Evolutionary conservation across 2,329 filamentous ascomycete genomes (phyloP), one percentile per base, ranked within the genome.

Genomic region (Simplicillium aogashimaense): DNA sequence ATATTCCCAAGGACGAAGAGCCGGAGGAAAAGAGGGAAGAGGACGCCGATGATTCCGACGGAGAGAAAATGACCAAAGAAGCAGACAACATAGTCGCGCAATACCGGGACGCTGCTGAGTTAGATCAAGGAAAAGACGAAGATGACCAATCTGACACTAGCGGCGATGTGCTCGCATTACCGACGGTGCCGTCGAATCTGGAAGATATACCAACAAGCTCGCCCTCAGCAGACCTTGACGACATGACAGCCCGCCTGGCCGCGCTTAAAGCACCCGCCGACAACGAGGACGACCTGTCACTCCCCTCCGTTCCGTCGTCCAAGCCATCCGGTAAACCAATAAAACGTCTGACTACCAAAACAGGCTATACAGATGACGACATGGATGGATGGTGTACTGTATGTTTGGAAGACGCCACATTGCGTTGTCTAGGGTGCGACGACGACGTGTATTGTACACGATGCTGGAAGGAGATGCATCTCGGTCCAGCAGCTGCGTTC

Each of bases 401-500:
- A 9, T 94, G 87, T 55, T 77, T 83, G 36, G 84, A 87, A 43
- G 83, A 92, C 53, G 86, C 82, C 0, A 78, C 77, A 3, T 62
- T 92, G 20, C 70, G 71, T 42, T 94, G 87, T 54, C 54, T 79
- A 1, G 85, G 81, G 3, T 94, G 87, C 51, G 77, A 78, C 29
- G 60, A 63, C 20, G 78, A 89, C 47, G 65, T 86, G 32, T 94
- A 90, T 55, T 94, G 87, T 56, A 67, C 70, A 16, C 66, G 74
- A 13, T 94, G 87, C 64, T 94, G 86, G 86, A 73, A 70, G 43
- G 86, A 90, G 53, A 86, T 87, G 58, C 87, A 94, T 52, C 64
- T 76, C 29, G 81, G 83, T 0, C 77, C 79, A 1, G 67, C 69
- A 35, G 85, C 83, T 0, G 78, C 77, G 1, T 80, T 74, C 36